These are phyloP conservation scores for Coemansia sp. DNA, from an alignment of 192 early-diverging fungal genomes.

Conservation along the genomic window DNA sequence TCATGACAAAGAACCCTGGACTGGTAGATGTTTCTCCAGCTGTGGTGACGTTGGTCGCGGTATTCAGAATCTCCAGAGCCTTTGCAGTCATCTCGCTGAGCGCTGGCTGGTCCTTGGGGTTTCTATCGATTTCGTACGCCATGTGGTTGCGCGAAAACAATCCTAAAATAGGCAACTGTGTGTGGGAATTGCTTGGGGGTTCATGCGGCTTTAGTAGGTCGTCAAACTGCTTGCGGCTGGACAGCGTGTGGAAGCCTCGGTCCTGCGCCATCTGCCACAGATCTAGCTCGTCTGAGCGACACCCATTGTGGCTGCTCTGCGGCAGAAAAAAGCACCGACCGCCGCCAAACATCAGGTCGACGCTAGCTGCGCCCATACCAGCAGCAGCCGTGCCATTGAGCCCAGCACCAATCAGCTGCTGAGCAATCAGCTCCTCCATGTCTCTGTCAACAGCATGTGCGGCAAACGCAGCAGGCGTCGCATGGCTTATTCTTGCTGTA, in stretches of 20 bases:
- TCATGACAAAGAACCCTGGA: slow-evolving; percentile 60
- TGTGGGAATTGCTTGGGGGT: background rate
- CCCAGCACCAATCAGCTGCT: slow-evolving; percentile 47
- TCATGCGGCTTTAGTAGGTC: slow-evolving; percentile 13
- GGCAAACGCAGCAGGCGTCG: slow-evolving; percentile 61
- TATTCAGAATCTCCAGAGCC: slow-evolving; percentile 42
- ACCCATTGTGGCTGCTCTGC: slow-evolving; percentile 24
- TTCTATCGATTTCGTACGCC: slow-evolving; percentile 57
- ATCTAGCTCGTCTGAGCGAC: slow-evolving; percentile 48
- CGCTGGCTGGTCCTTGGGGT: slow-evolving; percentile 45
- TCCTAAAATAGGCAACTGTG: slow-evolving; percentile 48
- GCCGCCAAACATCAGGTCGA: slow-evolving; percentile 61
- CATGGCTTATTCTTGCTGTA: slow-evolving; percentile 63
- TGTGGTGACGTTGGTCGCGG: background rate
- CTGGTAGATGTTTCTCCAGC: background rate
- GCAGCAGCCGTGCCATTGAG: slow-evolving; percentile 22
- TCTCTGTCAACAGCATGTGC: slow-evolving; percentile 57
- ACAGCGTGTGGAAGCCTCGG: slow-evolving; percentile 10
- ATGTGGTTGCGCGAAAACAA: slow-evolving; percentile 55
- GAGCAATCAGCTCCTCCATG: slow-evolving; percentile 58
- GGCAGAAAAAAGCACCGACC: slow-evolving; percentile 55
- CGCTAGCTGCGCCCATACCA: background rate
- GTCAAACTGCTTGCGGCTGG: slow-evolving; percentile 19
- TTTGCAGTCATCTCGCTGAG: slow-evolving; percentile 57
- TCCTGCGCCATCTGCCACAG: slow-evolving; percentile 29